Evolutionary conservation across 495 filamentous ascomycete genomes (phyloP).

Genomic region (Stereocaulon alpinum): DNA sequence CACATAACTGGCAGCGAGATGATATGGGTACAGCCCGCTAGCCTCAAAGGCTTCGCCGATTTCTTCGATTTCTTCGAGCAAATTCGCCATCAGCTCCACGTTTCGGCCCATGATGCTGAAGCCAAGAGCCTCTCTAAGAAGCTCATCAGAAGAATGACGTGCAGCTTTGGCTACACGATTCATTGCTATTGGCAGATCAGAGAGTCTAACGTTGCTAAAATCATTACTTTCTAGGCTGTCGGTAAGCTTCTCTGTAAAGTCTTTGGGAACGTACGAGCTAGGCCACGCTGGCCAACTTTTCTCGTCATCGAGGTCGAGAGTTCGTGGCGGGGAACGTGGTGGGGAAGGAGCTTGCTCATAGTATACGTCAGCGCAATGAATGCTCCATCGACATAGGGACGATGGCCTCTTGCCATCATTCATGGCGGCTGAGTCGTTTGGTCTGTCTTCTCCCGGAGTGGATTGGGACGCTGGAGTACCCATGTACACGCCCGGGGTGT

Average conservation of each 20-base stretch:
- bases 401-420: slow-evolving; percentile 12
- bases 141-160: slow-evolving; percentile 20
- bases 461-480: slow-evolving; percentile 8
- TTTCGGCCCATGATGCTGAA: slow-evolving; percentile 35
- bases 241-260: slow-evolving; percentile 20
- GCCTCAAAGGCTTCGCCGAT: slow-evolving; percentile 9
- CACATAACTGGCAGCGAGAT: slow-evolving; percentile 32
- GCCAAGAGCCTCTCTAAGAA: slow-evolving; percentile 28
- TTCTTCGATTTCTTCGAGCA: slow-evolving; percentile 16
- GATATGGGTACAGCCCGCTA: slow-evolving; percentile 27
- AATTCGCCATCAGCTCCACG: slow-evolving; percentile 4
- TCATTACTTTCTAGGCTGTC: slow-evolving; percentile 26
- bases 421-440: not conserved
- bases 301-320: slow-evolving; percentile 23
- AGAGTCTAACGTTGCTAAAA: slow-evolving; percentile 25
- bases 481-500: not conserved
- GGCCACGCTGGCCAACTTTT: slow-evolving; percentile 26
- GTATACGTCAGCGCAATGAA: slow-evolving; percentile 9
- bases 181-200: slow-evolving; percentile 24
- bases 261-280: not conserved
- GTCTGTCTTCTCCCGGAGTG: not conserved
- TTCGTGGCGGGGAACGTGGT: not conserved
- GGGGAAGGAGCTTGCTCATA: slow-evolving; percentile 13
- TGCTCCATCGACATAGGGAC: slow-evolving; percentile 26
- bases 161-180: slow-evolving; percentile 23